Conservation (phyloP, 1,284 basidiomycete species). For the Microstroma glucosiphilum region DNA sequence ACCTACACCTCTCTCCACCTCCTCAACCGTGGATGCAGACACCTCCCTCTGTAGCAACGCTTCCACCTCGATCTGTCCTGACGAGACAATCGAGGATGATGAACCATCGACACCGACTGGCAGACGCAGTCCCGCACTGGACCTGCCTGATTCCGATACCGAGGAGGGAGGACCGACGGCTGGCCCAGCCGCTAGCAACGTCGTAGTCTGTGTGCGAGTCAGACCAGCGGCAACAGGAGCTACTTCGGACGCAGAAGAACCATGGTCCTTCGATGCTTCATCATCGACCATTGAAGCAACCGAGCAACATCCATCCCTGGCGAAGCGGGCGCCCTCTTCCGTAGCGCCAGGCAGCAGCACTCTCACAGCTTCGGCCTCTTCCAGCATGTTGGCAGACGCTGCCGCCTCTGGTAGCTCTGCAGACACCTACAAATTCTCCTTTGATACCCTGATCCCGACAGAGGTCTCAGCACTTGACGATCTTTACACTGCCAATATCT, state of each 20-base stretch:
- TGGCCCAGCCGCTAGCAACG: conserved; percentile 21
- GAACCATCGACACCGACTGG: too few relatives aligned
- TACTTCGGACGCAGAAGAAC: conserved; percentile 5
- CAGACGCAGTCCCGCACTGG: background rate
- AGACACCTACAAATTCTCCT: conserved; percentile 42
- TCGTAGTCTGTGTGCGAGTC: conserved; percentile 46
- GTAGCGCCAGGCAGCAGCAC: conserved; percentile 14
- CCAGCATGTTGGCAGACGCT: conserved; percentile 15
- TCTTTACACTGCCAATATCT: conserved; percentile 54
- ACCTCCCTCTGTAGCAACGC: too few relatives aligned
- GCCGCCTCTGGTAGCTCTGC: conserved; percentile 11
- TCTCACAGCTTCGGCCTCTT: background rate
- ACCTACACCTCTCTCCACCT: too few relatives aligned
- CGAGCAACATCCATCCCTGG: conserved; percentile 43
- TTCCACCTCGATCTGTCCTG: too few relatives aligned
- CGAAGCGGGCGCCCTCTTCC: conserved; percentile 35
- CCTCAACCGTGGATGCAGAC: too few relatives aligned
- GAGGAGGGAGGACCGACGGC: background rate
- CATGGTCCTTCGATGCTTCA: conserved; percentile 34
- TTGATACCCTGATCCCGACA: conserved; percentile 36
- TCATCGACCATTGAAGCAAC: conserved; percentile 38
- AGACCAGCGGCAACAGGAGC: conserved; percentile 19
- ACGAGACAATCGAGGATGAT: too few relatives aligned
- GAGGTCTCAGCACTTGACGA: conserved; percentile 23
- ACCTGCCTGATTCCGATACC: background rate